phyloP scores from a whole-genome alignment of 2,329 filamentous ascomycete genomes.

The Colletotrichum spaethianum region DNA sequence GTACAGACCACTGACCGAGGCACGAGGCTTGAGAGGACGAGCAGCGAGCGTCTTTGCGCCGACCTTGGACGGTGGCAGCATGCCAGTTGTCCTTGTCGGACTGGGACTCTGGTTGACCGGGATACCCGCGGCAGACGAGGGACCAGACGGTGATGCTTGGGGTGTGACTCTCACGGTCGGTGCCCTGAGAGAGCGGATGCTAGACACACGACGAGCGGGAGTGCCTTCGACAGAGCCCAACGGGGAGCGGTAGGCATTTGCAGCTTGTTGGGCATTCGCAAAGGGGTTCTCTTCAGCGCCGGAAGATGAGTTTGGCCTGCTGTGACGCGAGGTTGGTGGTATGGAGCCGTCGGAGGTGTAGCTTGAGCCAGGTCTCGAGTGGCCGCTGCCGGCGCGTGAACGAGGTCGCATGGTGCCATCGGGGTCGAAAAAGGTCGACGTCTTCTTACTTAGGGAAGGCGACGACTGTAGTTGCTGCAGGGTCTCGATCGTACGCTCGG shows the following conservation, averaged over 20 bases:
- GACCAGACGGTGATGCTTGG: constrained; percentile 44
- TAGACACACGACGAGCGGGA: constrained; percentile 52
- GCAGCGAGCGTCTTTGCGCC: constrained; percentile 63
- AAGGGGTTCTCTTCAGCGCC: constrained; percentile 60
- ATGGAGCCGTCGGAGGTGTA: constrained; percentile 73
- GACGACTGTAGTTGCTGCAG: constrained; percentile 84
- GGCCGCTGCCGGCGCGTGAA: constrained; percentile 61
- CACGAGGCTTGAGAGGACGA: constrained; percentile 63
- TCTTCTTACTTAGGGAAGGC: constrained; percentile 75
- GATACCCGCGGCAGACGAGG: constrained; percentile 50
- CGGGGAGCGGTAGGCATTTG: constrained; percentile 59
- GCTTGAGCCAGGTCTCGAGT: constrained; percentile 69
- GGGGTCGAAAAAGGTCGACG: constrained; percentile 80
- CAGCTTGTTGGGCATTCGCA: constrained; percentile 59
- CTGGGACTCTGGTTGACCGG: constrained; percentile 53
- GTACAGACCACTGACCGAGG: constrained; percentile 67
- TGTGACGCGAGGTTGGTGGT: constrained; percentile 64
- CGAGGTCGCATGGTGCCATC: constrained; percentile 71
- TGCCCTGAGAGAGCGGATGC: constrained; percentile 53
- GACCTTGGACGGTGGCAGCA: constrained; percentile 52
- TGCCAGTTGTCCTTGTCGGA: constrained; percentile 53
- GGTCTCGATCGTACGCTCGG: constrained; percentile 89
- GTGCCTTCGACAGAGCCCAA: constrained; percentile 61
- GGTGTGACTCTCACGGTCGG: constrained; percentile 48
- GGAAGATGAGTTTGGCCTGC: constrained; percentile 69